Conservation (phyloP, 306 rosid genomes). For the Abrus pulchellus region DNA sequence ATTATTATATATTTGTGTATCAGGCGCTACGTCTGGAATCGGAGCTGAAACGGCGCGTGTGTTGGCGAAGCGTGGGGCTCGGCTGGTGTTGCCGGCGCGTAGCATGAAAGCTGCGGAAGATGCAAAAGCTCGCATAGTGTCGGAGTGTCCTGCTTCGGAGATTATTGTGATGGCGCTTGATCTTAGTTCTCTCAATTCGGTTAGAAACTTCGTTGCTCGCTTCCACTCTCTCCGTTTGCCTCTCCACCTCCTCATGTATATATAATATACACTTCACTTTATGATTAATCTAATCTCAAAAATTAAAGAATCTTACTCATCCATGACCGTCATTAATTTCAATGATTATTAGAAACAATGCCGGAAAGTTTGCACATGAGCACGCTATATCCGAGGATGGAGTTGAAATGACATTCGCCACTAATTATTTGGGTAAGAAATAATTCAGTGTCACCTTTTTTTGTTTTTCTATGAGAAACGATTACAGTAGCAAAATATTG, state of each 20-base stretch:
- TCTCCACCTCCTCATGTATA: slow-evolving; percentile 86
- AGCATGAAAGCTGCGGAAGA: slow-evolving; percentile 81
- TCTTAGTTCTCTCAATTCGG: slow-evolving; percentile 82
- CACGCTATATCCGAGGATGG: slow-evolving; percentile 87
- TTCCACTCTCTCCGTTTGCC: slow-evolving; percentile 73
- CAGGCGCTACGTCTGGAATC: slow-evolving; percentile 94
- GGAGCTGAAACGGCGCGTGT: slow-evolving; percentile 94
- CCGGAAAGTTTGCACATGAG: slow-evolving; percentile 82
- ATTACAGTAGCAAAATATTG: background rate
- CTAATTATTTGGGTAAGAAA: slow-evolving; percentile 74
- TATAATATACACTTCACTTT: background rate
- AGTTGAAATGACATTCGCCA: slow-evolving; percentile 91
- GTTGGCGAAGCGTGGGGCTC: slow-evolving; percentile 82
- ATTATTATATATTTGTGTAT: background rate
- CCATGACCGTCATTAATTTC: background rate
- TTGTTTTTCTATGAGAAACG: background rate
- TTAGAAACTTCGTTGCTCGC: slow-evolving; percentile 63
- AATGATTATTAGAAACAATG: slow-evolving; percentile 74
- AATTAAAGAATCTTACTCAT: background rate
- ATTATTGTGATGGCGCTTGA: slow-evolving; percentile 79
- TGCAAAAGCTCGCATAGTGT: slow-evolving; percentile 61
- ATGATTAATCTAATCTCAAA: background rate
- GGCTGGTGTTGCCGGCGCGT: slow-evolving; percentile 82
- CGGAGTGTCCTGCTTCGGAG: slow-evolving; percentile 67
- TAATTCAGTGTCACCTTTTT: too few species aligned